Base-by-base conservation (phyloP, 371 early-diverging fungal genomes). In the Sporodiniella umbellata region DNA sequence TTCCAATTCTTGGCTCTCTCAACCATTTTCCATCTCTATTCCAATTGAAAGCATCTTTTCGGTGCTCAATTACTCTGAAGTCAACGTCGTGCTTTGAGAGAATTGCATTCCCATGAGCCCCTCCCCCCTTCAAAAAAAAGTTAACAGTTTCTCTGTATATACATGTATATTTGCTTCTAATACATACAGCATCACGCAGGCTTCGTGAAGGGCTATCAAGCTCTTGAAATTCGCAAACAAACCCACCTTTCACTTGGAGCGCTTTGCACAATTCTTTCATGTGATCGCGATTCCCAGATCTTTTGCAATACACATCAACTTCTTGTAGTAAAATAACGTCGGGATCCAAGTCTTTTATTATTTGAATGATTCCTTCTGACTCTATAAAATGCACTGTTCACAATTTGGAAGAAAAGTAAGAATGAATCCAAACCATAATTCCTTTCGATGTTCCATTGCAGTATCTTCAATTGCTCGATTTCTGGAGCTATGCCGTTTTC, bases 101-200 rank as follows among this genome's bases (percentile, higher is more conserved):
- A n/a, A 92, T 86, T 0, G 92, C 90, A 60, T 91, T 92, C 3
- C 90, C 92, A 61, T 92, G 92, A 2, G 88, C 62, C 2, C 92
- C 92, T 8, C 91, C 90, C 18, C 91, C 92, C 73, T 85, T 61
- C 39, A 65, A 30, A 48, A 23, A 18, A 37, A 18, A 50, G 8
- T 33, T 22, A 15, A 52, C 23, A 23, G 23, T 17, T 14, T 18
- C 8, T 26, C 12, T 31, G 1, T 14, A 48, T n/a, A 17, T 5
- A n/a, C 26, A 4, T 14, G 8, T 8, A 33, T 15, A 6, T 35
- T 33, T 44, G 8, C 30, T 25, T 21, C 25, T n/a, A 2, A 23
- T 22, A 33, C 44, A 25, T 56, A 70, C 75, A 42, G 76, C 63
- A 53, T 81, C 72, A 17, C 75, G 58, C 51, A 64, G 53, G 5